Evolutionary conservation across 2,329 filamentous ascomycete species (phyloP), one percentile per base, ranked within the genome.

Genomic region (Cyphellophora europaea): DNA sequence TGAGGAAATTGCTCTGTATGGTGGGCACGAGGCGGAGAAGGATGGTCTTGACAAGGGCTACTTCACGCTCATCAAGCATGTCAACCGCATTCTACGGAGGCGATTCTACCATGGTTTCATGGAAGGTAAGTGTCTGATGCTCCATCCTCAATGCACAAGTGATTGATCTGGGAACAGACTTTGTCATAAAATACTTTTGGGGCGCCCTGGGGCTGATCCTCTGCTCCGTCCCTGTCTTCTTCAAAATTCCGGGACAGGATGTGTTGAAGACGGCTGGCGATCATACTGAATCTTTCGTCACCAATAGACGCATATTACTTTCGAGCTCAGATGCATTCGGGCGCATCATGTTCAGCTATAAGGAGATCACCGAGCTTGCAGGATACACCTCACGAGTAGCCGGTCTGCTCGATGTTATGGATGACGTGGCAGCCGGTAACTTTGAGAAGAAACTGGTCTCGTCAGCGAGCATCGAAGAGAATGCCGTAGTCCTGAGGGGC

Each of bases 161-260:
- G n/a, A n/a, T n/a, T n/a, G n/a, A n/a, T n/a, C n/a, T n/a, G n/a
- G n/a, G n/a, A n/a, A n/a, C n/a, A n/a, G 91, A 98, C 58, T 98
- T 95, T 59, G 86, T 96, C 38, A 94, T 98, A 61, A 98, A 98
- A 61, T 98, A 98, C 57, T 91, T 96, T 62, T 98, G 91, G 91
- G 91, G 91, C 27, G 89, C 91, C 2, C 61, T 98, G 28, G 91
- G 91, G 2, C 71, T 98, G 45, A 61, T 94, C 44, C 77, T 98
- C 6, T 98, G 91, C 67, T 93, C 86, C 58, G 79, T 94, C 1
- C 91, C 91, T 0, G 89, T 96, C 2, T 98, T 98, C 58, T 83
- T 98, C 68, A 89, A 89, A 59, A 72, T 95, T 12, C 87, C 88
- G 0, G 83, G 82, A 2, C 70, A 78, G 44, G 55, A 71, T 28